A percentile compares a stretch with the other conserved stretches of the same genome.
Conservation (phyloP, 83 land plant genomes). For the Diphasiastrum complanatum region DNA sequence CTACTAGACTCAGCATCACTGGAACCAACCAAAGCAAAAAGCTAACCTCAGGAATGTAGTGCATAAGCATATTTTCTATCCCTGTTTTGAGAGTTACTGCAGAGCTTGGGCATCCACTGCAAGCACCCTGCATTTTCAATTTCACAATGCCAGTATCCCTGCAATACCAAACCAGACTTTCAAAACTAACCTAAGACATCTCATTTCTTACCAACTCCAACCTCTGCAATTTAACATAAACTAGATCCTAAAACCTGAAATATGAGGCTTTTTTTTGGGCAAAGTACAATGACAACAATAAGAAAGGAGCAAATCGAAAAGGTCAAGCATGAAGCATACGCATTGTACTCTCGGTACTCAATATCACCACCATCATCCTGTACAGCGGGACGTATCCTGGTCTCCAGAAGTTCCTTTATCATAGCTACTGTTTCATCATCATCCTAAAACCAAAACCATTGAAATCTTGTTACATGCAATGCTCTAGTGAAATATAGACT, state of each 20-base stretch:
- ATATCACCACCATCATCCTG: constrained; percentile 99
- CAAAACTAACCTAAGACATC: background rate
- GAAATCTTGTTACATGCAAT: too few relatives aligned
- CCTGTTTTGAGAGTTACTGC: constrained; percentile 94
- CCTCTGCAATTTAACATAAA: too few relatives aligned
- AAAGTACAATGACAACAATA: background rate
- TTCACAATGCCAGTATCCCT: constrained; percentile 83
- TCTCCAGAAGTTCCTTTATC: constrained; percentile 95
- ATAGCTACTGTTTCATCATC: constrained; percentile 96
- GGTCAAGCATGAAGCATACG: too few relatives aligned
- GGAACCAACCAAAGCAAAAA: too few relatives aligned
- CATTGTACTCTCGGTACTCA: constrained; percentile 77
- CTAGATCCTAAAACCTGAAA: too few relatives aligned
- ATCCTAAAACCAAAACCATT: constrained; percentile 41
- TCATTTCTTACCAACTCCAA: too few relatives aligned
- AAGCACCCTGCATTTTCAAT: constrained; percentile 94
- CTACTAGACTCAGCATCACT: too few relatives aligned
- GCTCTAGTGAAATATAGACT: too few relatives aligned
- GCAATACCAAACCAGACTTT: constrained; percentile 5
- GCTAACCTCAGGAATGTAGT: constrained; percentile 97
- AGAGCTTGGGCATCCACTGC: constrained; percentile 99
- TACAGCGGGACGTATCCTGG: constrained; percentile 92
- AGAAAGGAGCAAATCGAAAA: constrained; percentile 1
- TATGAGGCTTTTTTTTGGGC: too few relatives aligned
- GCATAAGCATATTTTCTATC: constrained; percentile 98